These are phyloP conservation scores for Annona squamosa DNA, from an alignment of 164 flowering plant species.

Conservation along the genomic window DNA sequence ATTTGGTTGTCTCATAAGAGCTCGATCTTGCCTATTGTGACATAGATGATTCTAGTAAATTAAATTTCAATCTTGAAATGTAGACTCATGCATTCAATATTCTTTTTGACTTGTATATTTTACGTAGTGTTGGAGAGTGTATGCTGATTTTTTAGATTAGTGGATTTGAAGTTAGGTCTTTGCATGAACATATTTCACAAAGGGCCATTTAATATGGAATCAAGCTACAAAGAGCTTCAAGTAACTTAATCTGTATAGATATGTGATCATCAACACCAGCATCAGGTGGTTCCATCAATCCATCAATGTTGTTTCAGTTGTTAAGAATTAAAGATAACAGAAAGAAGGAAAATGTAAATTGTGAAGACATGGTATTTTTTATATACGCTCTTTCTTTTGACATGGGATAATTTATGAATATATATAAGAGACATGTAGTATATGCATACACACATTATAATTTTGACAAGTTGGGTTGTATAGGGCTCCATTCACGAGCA, in stretches of 20 bases:
- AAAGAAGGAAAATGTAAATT: too few relatives aligned
- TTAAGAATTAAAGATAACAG: too few relatives aligned
- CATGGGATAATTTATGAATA: too few relatives aligned
- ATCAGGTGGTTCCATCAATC: neutral
- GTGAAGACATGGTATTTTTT: too few relatives aligned
- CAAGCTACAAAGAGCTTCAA: slow-evolving; percentile 36
- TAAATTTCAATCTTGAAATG: neutral
- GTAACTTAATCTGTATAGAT: slow-evolving; percentile 75
- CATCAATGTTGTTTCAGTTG: neutral
- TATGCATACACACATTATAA: too few relatives aligned
- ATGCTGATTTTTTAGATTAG: slow-evolving; percentile 45
- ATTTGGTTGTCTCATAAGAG: slow-evolving; percentile 35
- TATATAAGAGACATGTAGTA: too few relatives aligned
- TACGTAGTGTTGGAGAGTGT: slow-evolving; percentile 48
- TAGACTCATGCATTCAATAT: neutral
- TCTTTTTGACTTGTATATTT: neutral
- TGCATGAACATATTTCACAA: slow-evolving; percentile 46
- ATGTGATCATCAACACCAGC: neutral
- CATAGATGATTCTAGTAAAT: slow-evolving; percentile 44
- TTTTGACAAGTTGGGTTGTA: too few relatives aligned
- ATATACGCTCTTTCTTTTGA: too few relatives aligned
- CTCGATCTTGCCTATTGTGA: slow-evolving; percentile 71
- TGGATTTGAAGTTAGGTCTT: slow-evolving; percentile 50
- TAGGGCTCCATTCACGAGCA: too few relatives aligned
- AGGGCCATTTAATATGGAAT: slow-evolving; percentile 48